Evolutionary conservation across 306 rosid species (phyloP), one percentile per base, ranked within the genome.

Genomic region (Argentina anserina): DNA sequence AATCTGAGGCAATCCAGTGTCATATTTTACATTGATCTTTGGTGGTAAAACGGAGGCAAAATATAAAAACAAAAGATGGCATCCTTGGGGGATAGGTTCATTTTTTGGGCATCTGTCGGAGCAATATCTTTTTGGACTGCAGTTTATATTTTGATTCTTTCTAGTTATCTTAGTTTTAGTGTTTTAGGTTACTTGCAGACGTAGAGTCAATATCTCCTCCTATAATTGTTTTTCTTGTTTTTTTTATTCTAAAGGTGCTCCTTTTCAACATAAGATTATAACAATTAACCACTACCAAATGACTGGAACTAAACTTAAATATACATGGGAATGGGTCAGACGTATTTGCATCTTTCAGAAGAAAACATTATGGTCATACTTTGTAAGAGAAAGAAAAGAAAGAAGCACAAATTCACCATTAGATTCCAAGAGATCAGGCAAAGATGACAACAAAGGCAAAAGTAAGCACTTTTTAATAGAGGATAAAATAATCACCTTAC

Each of bases 401-500:
- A 49, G 34, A 20, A 18, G 36, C 7, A 49, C 9, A 69, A 49
- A 21, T 50, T 49, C 46, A 49, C 49, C 26, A 61, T 45, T 60
- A 28, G 47, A 56, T 36, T 25, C 41, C 50, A 15, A 42, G 68
- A 25, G n/a, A 78, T 9, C 47, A 31, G 59, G 8, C 17, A 20
- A 26, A 75, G 49, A 74, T 28, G 52, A 50, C 25, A 47, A 9
- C 50, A 9, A 21, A 68, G 73, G 29, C 10, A 62, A 47, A 23
- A 12, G 10, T 20, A 11, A 73, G 63, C 80, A 80, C 20, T 28
- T 10, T 70, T 43, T 36, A 4, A 73, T 70, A 65, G 73, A 80
- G 77, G 76, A 63, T 9, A 81, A 79, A 42, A 76, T 75, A 67
- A 80, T 88, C 82, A 94, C 99, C 99, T 94, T 94, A 59, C 99